These are phyloP conservation scores for Singerocomus inundabilis DNA, from an alignment of 1,284 basidiomycete species.

Conservation along the genomic window DNA sequence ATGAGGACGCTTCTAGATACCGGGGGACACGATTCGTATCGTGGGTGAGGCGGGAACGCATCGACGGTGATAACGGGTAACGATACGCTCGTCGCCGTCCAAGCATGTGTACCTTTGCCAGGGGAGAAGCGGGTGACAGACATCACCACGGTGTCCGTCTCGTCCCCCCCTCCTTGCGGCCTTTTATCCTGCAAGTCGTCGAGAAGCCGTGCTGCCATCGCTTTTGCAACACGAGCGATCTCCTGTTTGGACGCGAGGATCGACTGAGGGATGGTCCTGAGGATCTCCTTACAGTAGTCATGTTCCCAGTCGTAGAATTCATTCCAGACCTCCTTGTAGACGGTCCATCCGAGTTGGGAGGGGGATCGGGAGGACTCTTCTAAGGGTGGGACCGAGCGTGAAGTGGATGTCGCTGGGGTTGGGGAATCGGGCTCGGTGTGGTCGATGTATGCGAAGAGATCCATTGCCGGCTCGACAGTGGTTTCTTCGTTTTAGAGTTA, in stretches of 20 bases:
- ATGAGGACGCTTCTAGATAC: constrained; percentile 40
- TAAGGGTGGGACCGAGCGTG: background rate
- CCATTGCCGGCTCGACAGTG: constrained; percentile 6
- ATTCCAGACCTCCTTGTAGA: constrained; percentile 35
- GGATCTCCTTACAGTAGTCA: constrained; percentile 15
- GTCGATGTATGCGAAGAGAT: constrained; percentile 19
- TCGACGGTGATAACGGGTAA: constrained; percentile 19
- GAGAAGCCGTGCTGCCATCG: constrained; percentile 6
- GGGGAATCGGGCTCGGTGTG: constrained; percentile 24
- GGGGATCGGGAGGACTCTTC: background rate
- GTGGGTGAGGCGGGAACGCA: constrained; percentile 32
- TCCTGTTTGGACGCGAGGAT: constrained; percentile 7
- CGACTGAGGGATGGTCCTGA: constrained; percentile 8
- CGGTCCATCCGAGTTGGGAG: constrained; percentile 13
- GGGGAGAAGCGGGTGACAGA: constrained; percentile 7
- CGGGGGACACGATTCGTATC: constrained; percentile 54
- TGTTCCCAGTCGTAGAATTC: constrained; percentile 40
- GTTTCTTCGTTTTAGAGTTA: too few relatives aligned
- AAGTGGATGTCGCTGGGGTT: background rate
- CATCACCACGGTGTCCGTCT: background rate
- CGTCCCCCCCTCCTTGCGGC: background rate
- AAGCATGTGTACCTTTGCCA: background rate
- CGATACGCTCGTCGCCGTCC: background rate
- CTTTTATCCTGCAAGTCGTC: background rate
- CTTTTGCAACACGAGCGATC: constrained; percentile 14